Percentiles rank a stretch among this genome's conserved stretches.
These are phyloP conservation scores for Verticillium nubilum DNA, from an alignment of 2,329 filamentous ascomycete genomes.

Conservation along the genomic window DNA sequence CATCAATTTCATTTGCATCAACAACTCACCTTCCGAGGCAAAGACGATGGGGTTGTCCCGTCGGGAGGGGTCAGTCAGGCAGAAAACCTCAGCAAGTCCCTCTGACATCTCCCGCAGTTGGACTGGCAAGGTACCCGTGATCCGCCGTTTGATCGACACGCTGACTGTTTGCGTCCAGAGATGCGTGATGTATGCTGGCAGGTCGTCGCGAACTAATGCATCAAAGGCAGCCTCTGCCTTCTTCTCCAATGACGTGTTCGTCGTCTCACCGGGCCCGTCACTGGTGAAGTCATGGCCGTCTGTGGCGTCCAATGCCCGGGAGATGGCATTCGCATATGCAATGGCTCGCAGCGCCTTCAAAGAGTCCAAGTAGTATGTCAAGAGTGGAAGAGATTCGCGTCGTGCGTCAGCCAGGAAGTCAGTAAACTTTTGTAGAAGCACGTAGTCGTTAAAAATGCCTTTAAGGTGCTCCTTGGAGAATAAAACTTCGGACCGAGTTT, in stretches of 20 bases:
- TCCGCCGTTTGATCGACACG: conserved; percentile 59
- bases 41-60: conserved; percentile 73
- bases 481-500: conserved; percentile 58
- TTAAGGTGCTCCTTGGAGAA: conserved; percentile 62
- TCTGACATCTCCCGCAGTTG: conserved; percentile 65
- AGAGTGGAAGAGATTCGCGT: conserved; percentile 56
- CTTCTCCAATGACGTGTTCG: conserved; percentile 54
- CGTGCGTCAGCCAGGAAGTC: conserved; percentile 57
- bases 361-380: conserved; percentile 68
- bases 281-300: conserved; percentile 50
- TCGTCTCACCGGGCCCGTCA: conserved; percentile 41
- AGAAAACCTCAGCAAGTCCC: conserved; percentile 72
- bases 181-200: conserved; percentile 68
- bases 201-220: conserved; percentile 57
- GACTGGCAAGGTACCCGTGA: conserved; percentile 61
- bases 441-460: conserved; percentile 59
- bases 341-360: conserved; percentile 67
- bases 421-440: conserved; percentile 60
- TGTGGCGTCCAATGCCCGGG: conserved; percentile 53
- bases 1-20: neutral
- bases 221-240: conserved; percentile 63
- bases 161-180: conserved; percentile 66
- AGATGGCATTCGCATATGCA: conserved; percentile 64
- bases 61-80: conserved; percentile 67
- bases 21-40: conserved; percentile 61